Percentiles rank a stretch among this genome's conserved stretches.
These are phyloP conservation scores for Cairneyella variabilis DNA, from an alignment of 495 filamentous ascomycete species.

Conservation along the genomic window DNA sequence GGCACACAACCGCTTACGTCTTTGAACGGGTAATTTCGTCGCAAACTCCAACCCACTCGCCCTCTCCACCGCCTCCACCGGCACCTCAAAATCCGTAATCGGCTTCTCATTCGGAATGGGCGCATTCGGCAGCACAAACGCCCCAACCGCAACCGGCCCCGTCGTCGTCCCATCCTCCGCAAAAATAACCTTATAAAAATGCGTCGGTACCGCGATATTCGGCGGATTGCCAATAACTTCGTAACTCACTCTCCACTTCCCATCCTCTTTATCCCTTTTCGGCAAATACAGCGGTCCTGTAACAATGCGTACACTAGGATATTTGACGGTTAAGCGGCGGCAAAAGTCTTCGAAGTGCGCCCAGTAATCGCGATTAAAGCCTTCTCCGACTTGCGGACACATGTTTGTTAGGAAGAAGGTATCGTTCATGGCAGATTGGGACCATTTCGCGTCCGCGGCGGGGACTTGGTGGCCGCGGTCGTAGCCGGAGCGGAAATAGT, in stretches of 20 bases:
- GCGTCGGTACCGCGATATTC: conserved; percentile 92
- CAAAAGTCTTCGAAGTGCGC: conserved; percentile 98
- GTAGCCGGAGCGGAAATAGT: conserved; percentile 93
- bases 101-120: conserved; percentile 82
- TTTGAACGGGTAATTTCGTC: conserved; percentile 62
- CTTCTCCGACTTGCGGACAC: conserved; percentile 95
- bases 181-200: conserved; percentile 98
- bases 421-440: conserved; percentile 86
- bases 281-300: conserved; percentile 94
- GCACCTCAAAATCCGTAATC: conserved; percentile 87
- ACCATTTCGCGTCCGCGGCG: conserved; percentile 95
- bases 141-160: conserved; percentile 82
- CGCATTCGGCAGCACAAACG: conserved; percentile 94
- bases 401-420: conserved; percentile 94
- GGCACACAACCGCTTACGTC: conserved; percentile 77
- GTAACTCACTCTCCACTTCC: conserved; percentile 92
- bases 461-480: conserved; percentile 98
- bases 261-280: conserved; percentile 66
- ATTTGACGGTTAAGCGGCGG: conserved; percentile 71
- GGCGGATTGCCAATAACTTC: conserved; percentile 96
- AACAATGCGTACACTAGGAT: conserved; percentile 85
- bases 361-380: conserved; percentile 99
- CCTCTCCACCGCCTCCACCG: conserved; percentile 84
- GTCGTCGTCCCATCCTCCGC: conserved; percentile 73
- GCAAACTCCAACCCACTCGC: conserved; percentile 92